Evolutionary conservation across 371 early-diverging fungal genomes (phyloP).

Genomic region (Syncephalastrum racemosum): DNA sequence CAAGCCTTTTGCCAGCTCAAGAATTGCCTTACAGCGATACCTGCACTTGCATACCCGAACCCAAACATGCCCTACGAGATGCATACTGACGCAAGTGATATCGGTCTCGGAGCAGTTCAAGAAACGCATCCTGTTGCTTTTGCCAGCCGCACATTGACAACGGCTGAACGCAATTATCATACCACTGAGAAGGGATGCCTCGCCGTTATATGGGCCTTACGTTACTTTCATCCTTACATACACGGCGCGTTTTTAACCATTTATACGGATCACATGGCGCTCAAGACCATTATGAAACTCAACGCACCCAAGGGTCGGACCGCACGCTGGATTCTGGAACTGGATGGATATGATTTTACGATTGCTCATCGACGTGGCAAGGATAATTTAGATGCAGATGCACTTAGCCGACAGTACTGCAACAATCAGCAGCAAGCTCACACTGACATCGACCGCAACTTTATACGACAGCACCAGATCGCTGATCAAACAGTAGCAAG

Average conservation of each 20-base stretch:
- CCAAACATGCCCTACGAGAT: slow-evolving; percentile 18
- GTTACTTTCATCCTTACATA: slow-evolving; percentile 12
- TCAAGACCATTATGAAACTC: slow-evolving; percentile 6
- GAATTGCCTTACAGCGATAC: too few species aligned
- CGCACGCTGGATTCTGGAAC: not conserved
- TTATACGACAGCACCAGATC: too few species aligned
- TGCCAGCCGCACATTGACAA: slow-evolving; percentile 10
- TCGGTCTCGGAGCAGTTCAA: slow-evolving; percentile 16
- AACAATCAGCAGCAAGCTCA: not conserved
- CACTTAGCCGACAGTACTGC: slow-evolving; percentile 1
- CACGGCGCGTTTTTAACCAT: slow-evolving; percentile 13
- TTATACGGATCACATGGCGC: slow-evolving; percentile 16
- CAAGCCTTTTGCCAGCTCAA: slow-evolving; percentile 10
- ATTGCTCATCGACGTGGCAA: not conserved
- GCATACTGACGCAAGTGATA: slow-evolving; percentile 11
- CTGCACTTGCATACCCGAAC: too few species aligned
- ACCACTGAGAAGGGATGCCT: too few species aligned
- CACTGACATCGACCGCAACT: not conserved
- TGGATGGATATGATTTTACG: not conserved
- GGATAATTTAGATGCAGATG: slow-evolving; percentile 3
- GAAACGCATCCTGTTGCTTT: slow-evolving; percentile 14
- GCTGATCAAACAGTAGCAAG: too few species aligned
- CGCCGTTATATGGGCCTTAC: slow-evolving; percentile 8
- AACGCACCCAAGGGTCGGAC: slow-evolving; percentile 5
- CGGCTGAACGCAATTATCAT: not conserved